phyloP scores from a whole-genome alignment of 2,329 filamentous ascomycete genomes.

The Neophaeococcomyces mojaviensis region DNA sequence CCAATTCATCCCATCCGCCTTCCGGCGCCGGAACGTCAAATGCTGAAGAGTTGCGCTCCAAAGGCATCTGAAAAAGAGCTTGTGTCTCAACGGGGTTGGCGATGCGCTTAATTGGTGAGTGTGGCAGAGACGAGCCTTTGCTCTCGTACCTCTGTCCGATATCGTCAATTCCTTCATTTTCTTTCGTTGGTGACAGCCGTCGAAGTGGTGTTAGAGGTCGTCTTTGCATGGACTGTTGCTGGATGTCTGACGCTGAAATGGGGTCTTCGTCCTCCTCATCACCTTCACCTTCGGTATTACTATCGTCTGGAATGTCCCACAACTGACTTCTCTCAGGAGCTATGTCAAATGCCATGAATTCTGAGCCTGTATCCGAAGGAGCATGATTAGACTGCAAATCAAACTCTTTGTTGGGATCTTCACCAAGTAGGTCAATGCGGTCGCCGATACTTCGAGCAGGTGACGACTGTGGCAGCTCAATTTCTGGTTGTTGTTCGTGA shows the following conservation, averaged over 20 bases:
- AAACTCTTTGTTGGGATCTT: not conserved
- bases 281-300: not conserved
- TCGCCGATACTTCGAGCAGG: not conserved
- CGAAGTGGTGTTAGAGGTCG: not conserved
- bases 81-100: conserved; percentile 9
- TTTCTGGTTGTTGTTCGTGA: conserved; percentile 2
- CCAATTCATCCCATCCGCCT: conserved; percentile 23
- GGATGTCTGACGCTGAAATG: not conserved
- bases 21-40: conserved; percentile 23
- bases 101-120: conserved; percentile 9
- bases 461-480: not conserved
- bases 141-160: not conserved
- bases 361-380: conserved; percentile 4
- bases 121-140: conserved; percentile 6
- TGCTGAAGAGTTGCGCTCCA: conserved; percentile 2
- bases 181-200: not conserved
- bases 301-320: not conserved
- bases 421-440: conserved; percentile 1
- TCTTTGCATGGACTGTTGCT: not conserved
- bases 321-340: conserved; percentile 5
- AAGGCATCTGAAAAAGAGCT: conserved; percentile 12
- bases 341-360: conserved; percentile 4
- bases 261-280: not conserved
- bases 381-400: not conserved
- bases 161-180: not conserved